These are phyloP conservation scores for Fremontodendron californicum DNA, from an alignment of 345 rosid species.

Conservation along the genomic window DNA sequence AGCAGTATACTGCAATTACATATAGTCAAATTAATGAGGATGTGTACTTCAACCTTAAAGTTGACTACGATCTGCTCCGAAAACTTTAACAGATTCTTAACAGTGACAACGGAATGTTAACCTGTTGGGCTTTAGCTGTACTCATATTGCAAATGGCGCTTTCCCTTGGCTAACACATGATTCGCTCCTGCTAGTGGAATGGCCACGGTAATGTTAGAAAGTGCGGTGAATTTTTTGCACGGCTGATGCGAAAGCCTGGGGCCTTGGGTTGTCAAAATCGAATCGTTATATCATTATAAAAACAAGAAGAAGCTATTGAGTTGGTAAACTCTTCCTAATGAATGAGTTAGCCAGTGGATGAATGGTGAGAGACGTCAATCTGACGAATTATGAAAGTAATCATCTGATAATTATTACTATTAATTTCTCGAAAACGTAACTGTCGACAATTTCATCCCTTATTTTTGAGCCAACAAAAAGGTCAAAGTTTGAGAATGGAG, in stretches of 20 bases:
- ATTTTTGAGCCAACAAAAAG: neutral
- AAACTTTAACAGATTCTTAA: conserved; percentile 8
- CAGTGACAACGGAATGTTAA: conserved; percentile 5
- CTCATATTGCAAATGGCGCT: conserved; percentile 11
- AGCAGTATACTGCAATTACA: neutral
- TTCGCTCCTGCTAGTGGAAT: neutral
- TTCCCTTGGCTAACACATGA: conserved; percentile 7
- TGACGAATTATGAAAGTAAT: neutral
- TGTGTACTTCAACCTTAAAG: neutral
- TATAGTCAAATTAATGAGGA: neutral
- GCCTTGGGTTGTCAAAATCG: neutral
- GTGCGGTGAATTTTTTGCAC: neutral
- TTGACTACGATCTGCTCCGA: neutral
- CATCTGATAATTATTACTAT: neutral
- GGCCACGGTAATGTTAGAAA: neutral
- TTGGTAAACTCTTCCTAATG: neutral
- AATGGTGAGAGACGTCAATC: neutral
- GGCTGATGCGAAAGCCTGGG: neutral
- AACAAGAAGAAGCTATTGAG: neutral
- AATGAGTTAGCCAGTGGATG: neutral
- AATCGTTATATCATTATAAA: neutral
- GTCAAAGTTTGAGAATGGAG: neutral
- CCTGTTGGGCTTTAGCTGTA: conserved; percentile 2
- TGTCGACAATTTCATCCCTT: neutral
- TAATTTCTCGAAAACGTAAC: neutral